phyloP scores from a whole-genome alignment of 768 basidiomycete genomes.

The Hirschioporus abietinus region DNA sequence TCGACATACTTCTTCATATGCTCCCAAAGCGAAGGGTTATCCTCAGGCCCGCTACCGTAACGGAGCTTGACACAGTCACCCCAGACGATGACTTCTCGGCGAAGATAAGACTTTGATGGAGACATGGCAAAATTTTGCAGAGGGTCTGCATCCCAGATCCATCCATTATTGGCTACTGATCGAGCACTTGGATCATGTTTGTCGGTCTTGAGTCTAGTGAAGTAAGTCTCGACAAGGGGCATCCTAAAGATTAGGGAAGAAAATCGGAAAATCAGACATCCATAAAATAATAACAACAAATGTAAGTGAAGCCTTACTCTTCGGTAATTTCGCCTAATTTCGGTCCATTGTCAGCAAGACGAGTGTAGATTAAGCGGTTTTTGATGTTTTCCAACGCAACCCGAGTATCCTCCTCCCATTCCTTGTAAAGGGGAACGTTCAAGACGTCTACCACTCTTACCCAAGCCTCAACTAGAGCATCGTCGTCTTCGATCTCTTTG shows the following conservation, averaged over 20 bases:
- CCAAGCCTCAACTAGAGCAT: constrained; percentile 68
- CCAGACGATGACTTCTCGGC: constrained; percentile 97
- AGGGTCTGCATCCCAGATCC: constrained; percentile 98
- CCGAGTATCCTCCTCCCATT: constrained; percentile 80
- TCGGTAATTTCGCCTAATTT: constrained; percentile 74
- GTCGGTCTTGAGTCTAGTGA: constrained; percentile 67
- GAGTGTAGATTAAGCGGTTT: constrained; percentile 72
- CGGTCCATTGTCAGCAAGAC: constrained; percentile 80
- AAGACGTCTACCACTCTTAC: constrained; percentile 73
- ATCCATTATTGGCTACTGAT: constrained; percentile 94
- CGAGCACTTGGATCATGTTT: constrained; percentile 50
- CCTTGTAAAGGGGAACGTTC: constrained; percentile 83
- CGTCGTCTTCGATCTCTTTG: constrained; percentile 39
- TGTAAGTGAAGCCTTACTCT: constrained; percentile 42
- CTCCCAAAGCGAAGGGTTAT: constrained; percentile 93
- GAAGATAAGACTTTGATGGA: constrained; percentile 91
- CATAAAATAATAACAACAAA: constrained; percentile 1
- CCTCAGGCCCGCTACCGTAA: constrained; percentile 72
- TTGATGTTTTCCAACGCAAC: constrained; percentile 69
- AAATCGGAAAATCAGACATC: constrained; percentile 1
- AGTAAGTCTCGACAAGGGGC: constrained; percentile 88
- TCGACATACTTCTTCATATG: constrained; percentile 85
- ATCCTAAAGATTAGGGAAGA: constrained; percentile 36
- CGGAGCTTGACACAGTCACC: constrained; percentile 97
- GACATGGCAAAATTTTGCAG: constrained; percentile 89